Base-by-base conservation (phyloP, 805 yeast species). In the Saccharomycopsis oosterbeekiorum region DNA sequence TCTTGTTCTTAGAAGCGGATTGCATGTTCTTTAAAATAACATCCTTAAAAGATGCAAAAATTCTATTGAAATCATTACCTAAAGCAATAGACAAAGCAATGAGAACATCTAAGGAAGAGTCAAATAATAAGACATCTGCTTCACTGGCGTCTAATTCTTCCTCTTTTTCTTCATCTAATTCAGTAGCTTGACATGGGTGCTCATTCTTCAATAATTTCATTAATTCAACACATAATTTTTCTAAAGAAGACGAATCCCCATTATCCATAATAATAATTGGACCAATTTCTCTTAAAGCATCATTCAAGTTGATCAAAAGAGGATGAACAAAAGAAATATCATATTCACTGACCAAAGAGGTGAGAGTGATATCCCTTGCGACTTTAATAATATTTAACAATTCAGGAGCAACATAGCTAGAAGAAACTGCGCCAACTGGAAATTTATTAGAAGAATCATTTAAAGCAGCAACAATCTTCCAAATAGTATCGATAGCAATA, bases 101-200 rank as follows among this genome's bases (percentile, higher is more conserved):
- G 65, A 93, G 78, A 29, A 90, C 91, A 73, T 94, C 99, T 67
- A 89, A 77, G 51, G 96, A 89, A 63, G 89, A 80, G 70, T 93
- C 97, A 67, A 84, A 84, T 64, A 94, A 79, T 67, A 90, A 79
- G 24, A 91, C 89, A 60, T 78, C 82, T 42, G 80, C 79, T 67
- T 78, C 84, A 50, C 84, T 80, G 19, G 84, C 80, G 66, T 83
- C 86, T 57, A 72, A 71, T 62, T 82, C 83, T 62, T 77, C 86
- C 47, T 68, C 75, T 61, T 76, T 80, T 59, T 77, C 84, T 65
- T 81, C 85, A 61, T 77, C 85, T 63, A 83, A 88, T 62, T 80
- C 87, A 66, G 84, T 85, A 37, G 84, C 75, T 79, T 92, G 97
- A 71, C 91, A 89, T 58, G 86, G 79, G 71, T 93, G 99, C 68